These are phyloP conservation scores for Melaleuca quinquenervia DNA, from an alignment of 345 rosid genomes.

Conservation along the genomic window DNA sequence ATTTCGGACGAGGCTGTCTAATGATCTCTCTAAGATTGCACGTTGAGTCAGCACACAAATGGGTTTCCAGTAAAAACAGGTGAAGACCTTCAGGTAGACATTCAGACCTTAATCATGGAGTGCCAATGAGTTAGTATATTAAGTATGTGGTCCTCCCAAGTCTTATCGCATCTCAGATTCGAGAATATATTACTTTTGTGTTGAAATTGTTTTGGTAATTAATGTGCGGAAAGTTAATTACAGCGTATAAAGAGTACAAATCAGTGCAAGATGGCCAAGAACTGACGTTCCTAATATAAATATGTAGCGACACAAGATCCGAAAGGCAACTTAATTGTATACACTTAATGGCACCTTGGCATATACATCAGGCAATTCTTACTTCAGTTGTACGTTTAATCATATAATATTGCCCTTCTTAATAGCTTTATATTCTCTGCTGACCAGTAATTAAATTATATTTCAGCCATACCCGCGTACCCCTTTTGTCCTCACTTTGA, in stretches of 20 bases:
- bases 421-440: not conserved
- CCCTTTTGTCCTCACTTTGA: slow-evolving; percentile 1
- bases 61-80: rapidly evolving
- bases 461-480: slow-evolving; percentile 4
- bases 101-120: not conserved
- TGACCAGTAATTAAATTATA: not conserved
- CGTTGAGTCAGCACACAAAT: not conserved
- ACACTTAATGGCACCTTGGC: not conserved
- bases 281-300: not conserved
- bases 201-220: not conserved
- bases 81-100: not conserved
- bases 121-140: not conserved
- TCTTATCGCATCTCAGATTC: not conserved
- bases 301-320: slow-evolving; percentile 17
- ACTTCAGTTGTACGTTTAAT: not conserved
- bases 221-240: not conserved
- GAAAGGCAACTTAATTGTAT: slow-evolving; percentile 3
- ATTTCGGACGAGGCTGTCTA: too few species aligned
- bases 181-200: not conserved
- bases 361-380: not conserved
- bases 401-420: not conserved
- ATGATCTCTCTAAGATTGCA: rapidly evolving
- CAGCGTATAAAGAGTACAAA: not conserved
- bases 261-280: not conserved
- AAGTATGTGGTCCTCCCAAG: not conserved